phyloP scores from a whole-genome alignment of 345 rosid species.

The Euphorbia lathyris region DNA sequence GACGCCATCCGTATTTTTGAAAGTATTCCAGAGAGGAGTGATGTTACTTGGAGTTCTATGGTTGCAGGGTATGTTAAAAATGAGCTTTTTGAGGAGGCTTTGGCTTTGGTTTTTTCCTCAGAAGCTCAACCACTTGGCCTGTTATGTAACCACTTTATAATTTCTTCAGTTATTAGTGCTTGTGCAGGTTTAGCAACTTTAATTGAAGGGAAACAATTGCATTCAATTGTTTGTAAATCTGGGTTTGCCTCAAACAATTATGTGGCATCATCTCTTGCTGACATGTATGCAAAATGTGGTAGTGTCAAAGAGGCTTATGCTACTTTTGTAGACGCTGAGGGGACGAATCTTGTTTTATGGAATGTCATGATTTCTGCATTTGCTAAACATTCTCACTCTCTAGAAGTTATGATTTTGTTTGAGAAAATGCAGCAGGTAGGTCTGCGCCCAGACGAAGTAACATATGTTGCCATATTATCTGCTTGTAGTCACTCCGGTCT shows the following conservation, averaged over 20 bases:
- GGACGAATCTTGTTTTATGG: conserved; percentile 61
- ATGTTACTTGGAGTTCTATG: conserved; percentile 89
- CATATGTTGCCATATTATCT: conserved; percentile 62
- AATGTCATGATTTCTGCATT: conserved; percentile 76
- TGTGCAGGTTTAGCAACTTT: conserved; percentile 69
- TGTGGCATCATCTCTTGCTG: conserved; percentile 61
- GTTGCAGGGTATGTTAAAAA: conserved; percentile 68
- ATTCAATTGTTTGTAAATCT: conserved; percentile 50
- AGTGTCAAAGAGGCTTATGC: conserved; percentile 54
- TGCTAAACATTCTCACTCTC: conserved; percentile 52
- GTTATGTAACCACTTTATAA: conserved; percentile 48
- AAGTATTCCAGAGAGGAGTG: conserved; percentile 57
- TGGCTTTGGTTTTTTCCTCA: conserved; percentile 35
- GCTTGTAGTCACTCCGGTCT: conserved; percentile 74
- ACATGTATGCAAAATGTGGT: conserved; percentile 90
- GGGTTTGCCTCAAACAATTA: conserved; percentile 56
- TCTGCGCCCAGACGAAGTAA: conserved; percentile 57
- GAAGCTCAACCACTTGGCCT: conserved; percentile 39
- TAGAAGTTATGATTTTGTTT: conserved; percentile 70
- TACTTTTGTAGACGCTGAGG: conserved; percentile 43
- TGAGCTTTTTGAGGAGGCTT: conserved; percentile 68
- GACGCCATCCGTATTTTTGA: conserved; percentile 56
- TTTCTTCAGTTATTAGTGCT: conserved; percentile 68
- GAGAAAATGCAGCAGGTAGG: conserved; percentile 85
- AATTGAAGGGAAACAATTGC: conserved; percentile 73